A percentile compares a stretch with the other conserved stretches of the same genome.
These are phyloP conservation scores for Neoascochyta sp. DNA, from an alignment of 2,329 filamentous ascomycete species.

Conservation along the genomic window DNA sequence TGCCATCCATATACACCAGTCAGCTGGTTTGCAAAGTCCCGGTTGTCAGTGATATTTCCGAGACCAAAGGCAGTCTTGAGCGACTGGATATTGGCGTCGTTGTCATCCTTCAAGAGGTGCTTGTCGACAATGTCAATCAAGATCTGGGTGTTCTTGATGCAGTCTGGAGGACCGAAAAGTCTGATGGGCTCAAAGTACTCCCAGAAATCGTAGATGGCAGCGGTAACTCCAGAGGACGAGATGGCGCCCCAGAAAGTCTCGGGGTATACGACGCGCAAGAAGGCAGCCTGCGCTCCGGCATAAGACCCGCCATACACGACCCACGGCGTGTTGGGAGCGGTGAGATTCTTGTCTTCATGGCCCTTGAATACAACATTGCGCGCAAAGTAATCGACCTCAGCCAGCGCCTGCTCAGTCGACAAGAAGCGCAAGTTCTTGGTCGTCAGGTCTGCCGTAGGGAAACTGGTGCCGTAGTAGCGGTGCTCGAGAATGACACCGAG, in stretches of 20 bases:
- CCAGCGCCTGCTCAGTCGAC: constrained; percentile 76
- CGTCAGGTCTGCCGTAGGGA: constrained; percentile 63
- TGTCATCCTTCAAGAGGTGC: constrained; percentile 51
- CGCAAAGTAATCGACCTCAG: constrained; percentile 79
- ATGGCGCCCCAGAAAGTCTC: constrained; percentile 76
- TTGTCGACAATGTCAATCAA: constrained; percentile 58
- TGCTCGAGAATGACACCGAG: constrained; percentile 81
- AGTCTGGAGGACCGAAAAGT: constrained; percentile 56
- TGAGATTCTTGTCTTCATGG: constrained; percentile 59
- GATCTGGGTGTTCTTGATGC: constrained; percentile 62
- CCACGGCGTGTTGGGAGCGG: constrained; percentile 62
- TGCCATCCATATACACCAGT: constrained; percentile 53
- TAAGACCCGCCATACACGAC: constrained; percentile 83
- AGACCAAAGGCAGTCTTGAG: constrained; percentile 56
- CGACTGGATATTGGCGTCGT: constrained; percentile 39
- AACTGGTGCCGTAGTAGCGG: constrained; percentile 78
- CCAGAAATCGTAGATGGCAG: constrained; percentile 75
- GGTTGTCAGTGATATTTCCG: constrained; percentile 46
- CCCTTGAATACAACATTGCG: constrained; percentile 67
- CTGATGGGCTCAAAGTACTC: constrained; percentile 59
- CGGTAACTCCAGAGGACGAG: constrained; percentile 73
- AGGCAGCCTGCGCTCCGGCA: constrained; percentile 73
- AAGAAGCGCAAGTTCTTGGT: constrained; percentile 74
- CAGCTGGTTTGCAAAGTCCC: constrained; percentile 53
- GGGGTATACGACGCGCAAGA: constrained; percentile 72